Evolutionary conservation across 768 basidiomycete species (phyloP).

Genomic region (Tephrocybe sp.): DNA sequence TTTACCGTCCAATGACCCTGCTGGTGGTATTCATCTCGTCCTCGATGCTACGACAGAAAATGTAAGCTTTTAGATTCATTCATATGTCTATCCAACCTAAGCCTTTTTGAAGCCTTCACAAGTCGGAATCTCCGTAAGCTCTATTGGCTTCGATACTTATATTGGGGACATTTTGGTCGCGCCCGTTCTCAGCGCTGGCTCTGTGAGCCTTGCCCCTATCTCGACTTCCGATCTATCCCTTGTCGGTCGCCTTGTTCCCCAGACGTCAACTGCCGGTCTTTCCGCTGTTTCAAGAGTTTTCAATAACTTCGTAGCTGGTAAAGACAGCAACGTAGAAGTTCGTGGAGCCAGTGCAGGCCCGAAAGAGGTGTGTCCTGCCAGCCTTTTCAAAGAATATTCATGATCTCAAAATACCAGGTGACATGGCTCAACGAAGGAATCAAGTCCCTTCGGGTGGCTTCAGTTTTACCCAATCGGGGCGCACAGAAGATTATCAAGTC

Average conservation of each 20-base stretch:
- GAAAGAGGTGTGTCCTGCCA: conserved; percentile 40
- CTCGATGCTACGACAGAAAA: conserved; percentile 59
- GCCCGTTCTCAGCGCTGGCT: conserved; percentile 46
- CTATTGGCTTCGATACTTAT: conserved; percentile 61
- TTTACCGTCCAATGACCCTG: conserved; percentile 66
- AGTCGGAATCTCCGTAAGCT: conserved; percentile 64
- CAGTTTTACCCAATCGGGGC: conserved; percentile 63
- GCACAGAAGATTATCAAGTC: conserved; percentile 60
- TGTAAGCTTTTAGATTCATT: conserved; percentile 32
- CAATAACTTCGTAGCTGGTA: conserved; percentile 69
- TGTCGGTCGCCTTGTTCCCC: conserved; percentile 63
- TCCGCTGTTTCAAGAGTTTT: conserved; percentile 61
- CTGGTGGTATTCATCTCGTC: conserved; percentile 68
- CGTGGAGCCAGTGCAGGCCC: conserved; percentile 59
- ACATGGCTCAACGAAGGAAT: conserved; percentile 75
- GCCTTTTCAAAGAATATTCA: conserved; percentile 6
- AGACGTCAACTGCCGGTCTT: conserved; percentile 49
- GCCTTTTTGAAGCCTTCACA: conserved; percentile 56
- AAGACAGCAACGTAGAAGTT: conserved; percentile 57
- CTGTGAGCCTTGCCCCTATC: conserved; percentile 53
- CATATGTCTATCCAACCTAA: neutral
- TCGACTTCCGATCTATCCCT: conserved; percentile 52
- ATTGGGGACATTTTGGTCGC: conserved; percentile 55
- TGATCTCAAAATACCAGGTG: conserved; percentile 35
- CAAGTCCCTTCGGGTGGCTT: conserved; percentile 54